Evolutionary conservation across 352 stramenopile species (phyloP), one percentile per base, ranked within the genome.

Genomic region (Pythium plurisporium): DNA sequence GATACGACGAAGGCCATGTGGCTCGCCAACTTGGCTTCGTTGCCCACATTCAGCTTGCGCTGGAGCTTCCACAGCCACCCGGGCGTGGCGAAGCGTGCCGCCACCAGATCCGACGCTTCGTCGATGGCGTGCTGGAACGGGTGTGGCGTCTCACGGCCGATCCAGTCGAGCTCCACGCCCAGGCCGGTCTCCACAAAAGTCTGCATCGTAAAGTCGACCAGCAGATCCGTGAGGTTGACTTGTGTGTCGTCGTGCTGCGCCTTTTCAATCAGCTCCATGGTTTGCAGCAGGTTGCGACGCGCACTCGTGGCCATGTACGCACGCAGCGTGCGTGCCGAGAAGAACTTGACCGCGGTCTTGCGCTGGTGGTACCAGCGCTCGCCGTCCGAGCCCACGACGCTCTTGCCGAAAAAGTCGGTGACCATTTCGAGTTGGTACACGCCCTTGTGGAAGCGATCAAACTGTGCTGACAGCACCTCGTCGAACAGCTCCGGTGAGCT

Each of bases 121-220:
- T 69, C 62, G 44, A 91, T 66, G 10, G 70, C 67, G 10, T 72
- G 23, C 25, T 79, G 69, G 34, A 89, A 86, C 40, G 67, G 42
- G 20, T 70, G 62, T 36, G 64, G 57, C 26, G 76, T 52, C 1
- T 57, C 49, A 1, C 43, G 51, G 34, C 68, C 67, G 25, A 82
- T 62, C 4, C 64, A 66, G 22, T 80, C 62, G 33, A 72, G 65
- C 40, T 82, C 57, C n/a, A 81, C 31, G 1, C 74, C 77, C 22
- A 86, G 76, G 8, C 64, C 66, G 19, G 86, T 55, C 20, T 85
- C 72, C 0, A 67, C 65, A 40, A 86, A 86, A 9, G 73, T 73
- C 47, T 82, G 70, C 12, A 85, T 74, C 17, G 72, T 62, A 31
- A 85, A 82, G 7, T 62, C 61, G 22, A 75, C 69, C 41, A 81